These are phyloP conservation scores for Yamadazyma nakazawae DNA, from an alignment of 805 yeast species.

Conservation along the genomic window DNA sequence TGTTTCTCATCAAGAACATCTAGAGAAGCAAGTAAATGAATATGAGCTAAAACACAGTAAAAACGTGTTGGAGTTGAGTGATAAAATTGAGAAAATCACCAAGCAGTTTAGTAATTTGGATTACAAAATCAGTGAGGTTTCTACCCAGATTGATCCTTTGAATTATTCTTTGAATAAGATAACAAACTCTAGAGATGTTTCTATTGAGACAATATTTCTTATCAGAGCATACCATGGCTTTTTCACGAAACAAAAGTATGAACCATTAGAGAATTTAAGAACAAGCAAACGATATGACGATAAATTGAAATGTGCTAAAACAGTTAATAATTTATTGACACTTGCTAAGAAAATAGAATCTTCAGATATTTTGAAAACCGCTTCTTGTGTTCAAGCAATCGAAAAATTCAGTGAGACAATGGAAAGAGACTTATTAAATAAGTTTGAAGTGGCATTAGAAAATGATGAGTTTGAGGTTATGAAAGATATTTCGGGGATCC, in stretches of 20 bases:
- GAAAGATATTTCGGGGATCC: slow-evolving; percentile 70
- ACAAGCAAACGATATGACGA: slow-evolving; percentile 47
- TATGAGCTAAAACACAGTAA: slow-evolving; percentile 66
- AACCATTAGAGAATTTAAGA: slow-evolving; percentile 57
- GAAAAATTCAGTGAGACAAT: slow-evolving; percentile 71
- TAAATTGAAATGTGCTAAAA: slow-evolving; percentile 63
- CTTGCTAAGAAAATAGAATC: slow-evolving; percentile 64
- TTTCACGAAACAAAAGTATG: slow-evolving; percentile 51
- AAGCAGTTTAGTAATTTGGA: slow-evolving; percentile 51
- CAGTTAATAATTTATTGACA: slow-evolving; percentile 60
- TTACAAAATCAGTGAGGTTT: slow-evolving; percentile 51
- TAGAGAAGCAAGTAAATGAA: slow-evolving; percentile 54
- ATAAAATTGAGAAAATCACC: slow-evolving; percentile 45
- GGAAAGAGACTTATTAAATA: slow-evolving; percentile 66
- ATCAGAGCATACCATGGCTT: slow-evolving; percentile 77
- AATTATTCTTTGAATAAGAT: slow-evolving; percentile 66
- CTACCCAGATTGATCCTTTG: slow-evolving; percentile 61
- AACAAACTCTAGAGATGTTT: slow-evolving; percentile 69
- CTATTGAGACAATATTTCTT: slow-evolving; percentile 67
- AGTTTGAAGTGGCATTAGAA: slow-evolving; percentile 72
- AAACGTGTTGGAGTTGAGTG: slow-evolving; percentile 55
- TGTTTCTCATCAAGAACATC: slow-evolving; percentile 42
- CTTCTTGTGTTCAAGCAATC: slow-evolving; percentile 42
- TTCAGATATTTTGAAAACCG: slow-evolving; percentile 46
- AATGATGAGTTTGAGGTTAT: slow-evolving; percentile 65